Percentiles rank a stretch among this genome's conserved stretches.
Conservation (phyloP, 2,329 filamentous ascomycete genomes). For the Sclerotinia trifoliorum region DNA sequence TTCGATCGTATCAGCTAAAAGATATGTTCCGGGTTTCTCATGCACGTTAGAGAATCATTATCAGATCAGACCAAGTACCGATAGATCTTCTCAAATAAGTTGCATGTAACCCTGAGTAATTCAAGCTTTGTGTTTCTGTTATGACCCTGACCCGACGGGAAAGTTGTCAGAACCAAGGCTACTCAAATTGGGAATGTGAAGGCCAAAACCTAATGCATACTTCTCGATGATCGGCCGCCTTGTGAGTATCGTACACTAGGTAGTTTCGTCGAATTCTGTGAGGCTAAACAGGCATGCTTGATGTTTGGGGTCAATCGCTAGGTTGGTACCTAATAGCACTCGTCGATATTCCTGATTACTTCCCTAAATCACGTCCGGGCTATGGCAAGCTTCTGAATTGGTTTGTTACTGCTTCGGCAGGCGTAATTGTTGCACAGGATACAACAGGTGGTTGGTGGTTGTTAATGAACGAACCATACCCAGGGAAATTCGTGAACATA, state of each 20-base stretch:
- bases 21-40: not conserved
- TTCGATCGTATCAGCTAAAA: not conserved
- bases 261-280: too few relatives aligned
- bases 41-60: not conserved
- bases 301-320: constrained; percentile 43
- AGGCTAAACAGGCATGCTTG: not conserved
- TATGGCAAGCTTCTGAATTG: constrained; percentile 3
- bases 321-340: constrained; percentile 44
- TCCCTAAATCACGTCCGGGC: constrained; percentile 29
- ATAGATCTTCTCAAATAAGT: not conserved
- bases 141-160: constrained; percentile 9
- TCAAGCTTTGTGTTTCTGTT: not conserved
- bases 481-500: constrained; percentile 16
- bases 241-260: not conserved
- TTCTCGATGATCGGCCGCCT: not conserved
- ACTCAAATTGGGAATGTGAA: not conserved
- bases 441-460: constrained; percentile 16
- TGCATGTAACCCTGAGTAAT: not conserved
- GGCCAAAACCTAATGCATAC: not conserved
- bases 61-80: not conserved
- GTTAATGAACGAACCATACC: constrained; percentile 19
- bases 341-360: constrained; percentile 41
- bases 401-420: constrained; percentile 5
- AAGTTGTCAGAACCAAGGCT: not conserved
- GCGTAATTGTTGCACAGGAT: constrained; percentile 16